Percentiles rank a stretch among this genome's conserved stretches.
Conservation (phyloP, 2,329 filamentous ascomycete genomes). For the Aspergillus quadrilineatus region DNA sequence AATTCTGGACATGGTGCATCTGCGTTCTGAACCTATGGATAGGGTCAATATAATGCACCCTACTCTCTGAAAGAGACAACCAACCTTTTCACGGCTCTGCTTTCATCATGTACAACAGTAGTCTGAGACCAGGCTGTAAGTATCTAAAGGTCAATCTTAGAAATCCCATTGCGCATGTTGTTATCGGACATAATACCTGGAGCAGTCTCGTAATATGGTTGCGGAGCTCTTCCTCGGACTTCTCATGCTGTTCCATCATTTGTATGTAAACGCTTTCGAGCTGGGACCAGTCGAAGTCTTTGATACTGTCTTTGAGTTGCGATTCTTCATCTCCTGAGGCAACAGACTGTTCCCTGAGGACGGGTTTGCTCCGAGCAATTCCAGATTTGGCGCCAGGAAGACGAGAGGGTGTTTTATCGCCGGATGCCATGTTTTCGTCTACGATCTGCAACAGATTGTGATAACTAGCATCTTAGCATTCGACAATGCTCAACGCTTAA, state of each 20-base stretch:
- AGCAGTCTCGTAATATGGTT: constrained; percentile 68
- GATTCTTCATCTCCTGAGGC: constrained; percentile 21
- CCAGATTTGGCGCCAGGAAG: constrained; percentile 1
- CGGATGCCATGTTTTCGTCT: neutral
- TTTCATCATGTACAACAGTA: constrained; percentile 69
- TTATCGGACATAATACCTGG: constrained; percentile 48
- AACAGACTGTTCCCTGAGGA: neutral
- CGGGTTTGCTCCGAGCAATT: neutral
- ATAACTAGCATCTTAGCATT: neutral
- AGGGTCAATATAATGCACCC: constrained; percentile 4
- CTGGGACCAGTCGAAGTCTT: constrained; percentile 72
- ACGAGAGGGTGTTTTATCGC: constrained; percentile 5
- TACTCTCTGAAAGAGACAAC: constrained; percentile 12
- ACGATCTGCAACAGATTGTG: neutral
- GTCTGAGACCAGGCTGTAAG: constrained; percentile 77
- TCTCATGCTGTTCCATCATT: constrained; percentile 62
- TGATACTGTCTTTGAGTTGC: constrained; percentile 52
- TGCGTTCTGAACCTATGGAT: constrained; percentile 71
- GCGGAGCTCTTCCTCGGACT: constrained; percentile 64
- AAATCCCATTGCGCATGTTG: neutral
- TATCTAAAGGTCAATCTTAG: constrained; percentile 54
- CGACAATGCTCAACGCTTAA: too few species aligned
- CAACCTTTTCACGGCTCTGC: constrained; percentile 73
- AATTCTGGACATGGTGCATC: constrained; percentile 70
- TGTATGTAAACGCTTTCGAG: constrained; percentile 68